Evolutionary conservation across 2,329 filamentous ascomycete genomes (phyloP), one percentile per base, ranked within the genome.

Genomic region (Mycosphaerella sp.): DNA sequence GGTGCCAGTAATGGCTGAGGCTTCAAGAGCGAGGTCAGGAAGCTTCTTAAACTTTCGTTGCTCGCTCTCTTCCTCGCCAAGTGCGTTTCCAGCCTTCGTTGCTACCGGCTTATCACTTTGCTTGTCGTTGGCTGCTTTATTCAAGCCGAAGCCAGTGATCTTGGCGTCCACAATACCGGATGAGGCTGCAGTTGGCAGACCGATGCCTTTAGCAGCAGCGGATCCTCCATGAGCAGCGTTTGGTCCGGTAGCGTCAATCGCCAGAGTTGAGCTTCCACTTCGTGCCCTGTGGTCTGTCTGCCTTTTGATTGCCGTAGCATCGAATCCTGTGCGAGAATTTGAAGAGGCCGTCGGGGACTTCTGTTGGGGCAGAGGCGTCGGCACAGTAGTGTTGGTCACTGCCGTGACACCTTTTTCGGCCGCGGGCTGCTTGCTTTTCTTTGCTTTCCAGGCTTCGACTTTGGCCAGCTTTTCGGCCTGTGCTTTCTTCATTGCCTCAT

Each of bases 31-130:
- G 48, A 85, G 80, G 53, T 87, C 81, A 52, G 91, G 90, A 54
- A 98, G 82, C 71, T 90, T 93, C 66, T 89, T 89, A 59, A 98
- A 80, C 73, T 94, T 96, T 67, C 89, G 87, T 65, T 87, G 84
- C 2, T 85, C 86, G 28, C 82, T 84, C 63, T 95, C 88, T 62
- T 96, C 91, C 64, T 96, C 91, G 54, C 87, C 90, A 61, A 96
- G 84, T 61, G 89, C 84, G 17, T 95, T 75, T 54, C 87, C 89
- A 14, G 58, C 42, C 60, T 84, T 85, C 65, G 88, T 89, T 16
- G 80, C 75, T 3, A 80, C 75, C 3, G 79, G 68, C 63, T 87
- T 89, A n/a, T 63, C 56, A 18, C 54, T 44, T 14, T 52, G 85
- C 17, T 69, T 69, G 47, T 89, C 88, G 43, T 73, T 70, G 45